Percentiles rank a stretch among this genome's conserved stretches.
Conservation (phyloP, 345 rosid species). For the Salix udensis region DNA sequence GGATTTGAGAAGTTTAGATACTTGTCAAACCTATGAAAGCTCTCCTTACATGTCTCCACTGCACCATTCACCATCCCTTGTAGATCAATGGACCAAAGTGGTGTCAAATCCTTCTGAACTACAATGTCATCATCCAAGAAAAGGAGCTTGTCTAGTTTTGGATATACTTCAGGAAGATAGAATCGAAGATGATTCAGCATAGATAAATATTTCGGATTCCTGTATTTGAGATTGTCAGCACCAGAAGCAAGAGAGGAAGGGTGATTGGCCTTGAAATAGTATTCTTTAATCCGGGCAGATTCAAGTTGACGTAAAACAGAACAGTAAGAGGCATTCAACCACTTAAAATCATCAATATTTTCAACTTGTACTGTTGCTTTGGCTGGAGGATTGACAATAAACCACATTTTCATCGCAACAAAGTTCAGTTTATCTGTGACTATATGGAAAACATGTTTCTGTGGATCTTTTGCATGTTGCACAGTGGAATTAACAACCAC, state of each 20-base stretch:
- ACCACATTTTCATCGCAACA: slow-evolving; percentile 86
- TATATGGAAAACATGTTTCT: slow-evolving; percentile 85
- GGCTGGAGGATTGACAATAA: slow-evolving; percentile 50
- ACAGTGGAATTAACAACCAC: slow-evolving; percentile 91
- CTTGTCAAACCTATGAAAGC: slow-evolving; percentile 94
- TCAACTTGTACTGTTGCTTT: slow-evolving; percentile 59
- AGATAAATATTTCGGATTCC: slow-evolving; percentile 80
- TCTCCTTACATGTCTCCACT: slow-evolving; percentile 87
- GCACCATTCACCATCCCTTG: slow-evolving; percentile 84
- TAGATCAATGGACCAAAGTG: slow-evolving; percentile 72
- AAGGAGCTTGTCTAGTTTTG: slow-evolving; percentile 67
- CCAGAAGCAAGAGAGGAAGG: slow-evolving; percentile 66
- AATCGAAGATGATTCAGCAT: slow-evolving; percentile 88
- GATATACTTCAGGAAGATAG: slow-evolving; percentile 84
- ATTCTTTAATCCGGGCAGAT: slow-evolving; percentile 76
- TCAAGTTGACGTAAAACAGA: slow-evolving; percentile 80
- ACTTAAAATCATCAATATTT: slow-evolving; percentile 70
- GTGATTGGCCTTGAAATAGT: slow-evolving; percentile 73
- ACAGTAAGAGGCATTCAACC: slow-evolving; percentile 86
- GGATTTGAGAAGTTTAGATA: slow-evolving; percentile 97
- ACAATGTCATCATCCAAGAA: slow-evolving; percentile 86
- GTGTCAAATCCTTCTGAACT: slow-evolving; percentile 77
- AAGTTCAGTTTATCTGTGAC: slow-evolving; percentile 84
- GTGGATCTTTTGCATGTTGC: slow-evolving; percentile 61
- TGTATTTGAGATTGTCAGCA: slow-evolving; percentile 71